These are phyloP conservation scores for Globisporangium cederbergense DNA, from an alignment of 352 stramenopile species.

Conservation along the genomic window DNA sequence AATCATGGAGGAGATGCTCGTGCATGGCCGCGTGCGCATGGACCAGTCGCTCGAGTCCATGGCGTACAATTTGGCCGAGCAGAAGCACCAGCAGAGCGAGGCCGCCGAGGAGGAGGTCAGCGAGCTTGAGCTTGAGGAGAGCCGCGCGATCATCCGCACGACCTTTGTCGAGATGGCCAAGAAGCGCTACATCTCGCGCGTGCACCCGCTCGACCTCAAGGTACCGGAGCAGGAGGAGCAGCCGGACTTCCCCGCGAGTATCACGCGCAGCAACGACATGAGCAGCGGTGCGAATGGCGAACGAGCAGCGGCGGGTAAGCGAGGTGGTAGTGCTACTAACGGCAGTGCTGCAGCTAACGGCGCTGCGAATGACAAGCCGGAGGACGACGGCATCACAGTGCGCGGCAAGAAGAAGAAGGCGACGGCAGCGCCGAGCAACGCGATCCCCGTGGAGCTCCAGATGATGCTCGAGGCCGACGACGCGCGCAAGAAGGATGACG, in stretches of 20 bases:
- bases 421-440: slow-evolving; percentile 27
- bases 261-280: slow-evolving; percentile 49
- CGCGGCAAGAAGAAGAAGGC: slow-evolving; percentile 66
- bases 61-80: slow-evolving; percentile 74
- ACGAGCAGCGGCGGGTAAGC: slow-evolving; percentile 16
- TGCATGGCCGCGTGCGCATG: slow-evolving; percentile 78
- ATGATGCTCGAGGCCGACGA: slow-evolving; percentile 85
- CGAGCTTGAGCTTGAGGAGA: slow-evolving; percentile 71
- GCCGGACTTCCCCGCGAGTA: slow-evolving; percentile 59
- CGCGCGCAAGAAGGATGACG: slow-evolving; percentile 33
- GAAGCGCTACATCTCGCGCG: slow-evolving; percentile 82
- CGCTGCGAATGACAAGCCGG: slow-evolving; percentile 12
- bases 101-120: slow-evolving; percentile 54
- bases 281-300: slow-evolving; percentile 17
- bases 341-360: slow-evolving; percentile 11
- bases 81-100: slow-evolving; percentile 32
- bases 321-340: background rate
- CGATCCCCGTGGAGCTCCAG: slow-evolving; percentile 79
- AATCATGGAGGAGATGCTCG: slow-evolving; percentile 87
- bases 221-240: slow-evolving; percentile 51
- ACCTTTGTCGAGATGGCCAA: slow-evolving; percentile 89
- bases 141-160: slow-evolving; percentile 49
- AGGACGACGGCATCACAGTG: slow-evolving; percentile 73
- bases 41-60: slow-evolving; percentile 85
- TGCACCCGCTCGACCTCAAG: slow-evolving; percentile 82